phyloP scores from a whole-genome alignment of 2,329 filamentous ascomycete species.

The Talaromyces funiculosus region DNA sequence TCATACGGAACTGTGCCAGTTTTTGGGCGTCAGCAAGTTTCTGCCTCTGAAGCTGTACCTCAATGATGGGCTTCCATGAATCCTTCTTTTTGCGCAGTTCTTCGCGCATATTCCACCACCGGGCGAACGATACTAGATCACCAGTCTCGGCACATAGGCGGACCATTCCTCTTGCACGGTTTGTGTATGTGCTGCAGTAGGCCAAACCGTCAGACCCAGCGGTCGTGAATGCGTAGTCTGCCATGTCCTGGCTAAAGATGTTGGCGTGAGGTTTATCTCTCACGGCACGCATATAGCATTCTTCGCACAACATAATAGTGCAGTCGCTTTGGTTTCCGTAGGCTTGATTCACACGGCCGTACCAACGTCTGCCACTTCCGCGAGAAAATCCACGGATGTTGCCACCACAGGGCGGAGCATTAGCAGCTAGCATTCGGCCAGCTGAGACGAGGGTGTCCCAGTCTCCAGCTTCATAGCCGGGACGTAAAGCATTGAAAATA shows the following conservation, averaged over 20 bases:
- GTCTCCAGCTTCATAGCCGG: background rate
- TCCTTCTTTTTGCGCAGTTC: background rate
- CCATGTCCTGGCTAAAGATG: background rate
- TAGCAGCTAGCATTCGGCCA: background rate
- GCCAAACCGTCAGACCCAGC: background rate
- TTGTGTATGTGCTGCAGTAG: background rate
- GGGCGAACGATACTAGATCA: background rate
- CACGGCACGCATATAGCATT: background rate
- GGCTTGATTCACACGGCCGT: background rate
- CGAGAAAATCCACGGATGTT: background rate
- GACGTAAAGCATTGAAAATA: background rate
- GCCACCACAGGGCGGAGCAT: background rate
- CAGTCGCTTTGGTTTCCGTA: background rate
- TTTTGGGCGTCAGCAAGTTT: background rate
- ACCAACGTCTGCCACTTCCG: background rate
- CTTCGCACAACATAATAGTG: background rate
- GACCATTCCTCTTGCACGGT: background rate
- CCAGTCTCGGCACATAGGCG: background rate
- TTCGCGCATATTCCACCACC: background rate
- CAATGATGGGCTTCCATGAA: background rate
- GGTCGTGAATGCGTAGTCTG: background rate
- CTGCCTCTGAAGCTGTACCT: background rate
- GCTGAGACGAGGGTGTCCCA: background rate
- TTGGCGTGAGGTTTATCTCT: background rate
- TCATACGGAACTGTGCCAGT: background rate